Base-by-base conservation (phyloP, 2,329 filamentous ascomycete species). In the Apiospora marii region DNA sequence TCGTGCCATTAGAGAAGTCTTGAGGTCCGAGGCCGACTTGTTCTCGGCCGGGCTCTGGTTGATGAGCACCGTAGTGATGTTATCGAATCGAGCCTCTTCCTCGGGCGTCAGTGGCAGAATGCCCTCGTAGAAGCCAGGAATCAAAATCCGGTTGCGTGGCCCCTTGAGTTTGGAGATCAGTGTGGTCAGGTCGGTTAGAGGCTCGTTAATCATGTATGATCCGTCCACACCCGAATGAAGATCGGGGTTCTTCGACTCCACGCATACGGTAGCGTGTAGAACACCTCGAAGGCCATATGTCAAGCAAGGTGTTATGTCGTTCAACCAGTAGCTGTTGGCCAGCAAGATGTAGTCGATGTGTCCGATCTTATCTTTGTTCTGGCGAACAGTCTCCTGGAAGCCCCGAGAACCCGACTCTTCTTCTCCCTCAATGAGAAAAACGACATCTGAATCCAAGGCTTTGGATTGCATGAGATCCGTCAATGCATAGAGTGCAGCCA, bases 291-390 rank as follows among this genome's bases (percentile, higher is more conserved):
- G 88, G 0, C 96, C 96, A 74, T 99, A 99, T 0, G 96, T 99
- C 72, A 99, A 85, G 80, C 96, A 99, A 0, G 96, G 96, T 2
- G 97, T 95, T 76, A 97, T 93, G 79, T 99, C 96, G 79, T 98
- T 95, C 1, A 99, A 88, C 96, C 96, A 99, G 85, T 99, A 99
- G 83, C 95, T 98, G 85, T 99, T 99, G 30, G 96, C 96, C 49
- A 99, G 86, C 44, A 99, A 85, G 71, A 99, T 96, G 86, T 96
- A 98, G 82, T 99, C 96, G 2, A 99, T 91, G 13, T 94, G 87
- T 1, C 96, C 96, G 77, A 99, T 98, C 34, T 94, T 87, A 19
- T 92, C 87, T 81, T 97, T 97, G 82, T 96, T 91, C 74, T 90
- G 89, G 76, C 88, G 90, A 22, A 99, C 92, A 0, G 94, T 93